Evolutionary conservation across 345 rosid genomes (phyloP).

Genomic region (Eucalyptus cloeziana): DNA sequence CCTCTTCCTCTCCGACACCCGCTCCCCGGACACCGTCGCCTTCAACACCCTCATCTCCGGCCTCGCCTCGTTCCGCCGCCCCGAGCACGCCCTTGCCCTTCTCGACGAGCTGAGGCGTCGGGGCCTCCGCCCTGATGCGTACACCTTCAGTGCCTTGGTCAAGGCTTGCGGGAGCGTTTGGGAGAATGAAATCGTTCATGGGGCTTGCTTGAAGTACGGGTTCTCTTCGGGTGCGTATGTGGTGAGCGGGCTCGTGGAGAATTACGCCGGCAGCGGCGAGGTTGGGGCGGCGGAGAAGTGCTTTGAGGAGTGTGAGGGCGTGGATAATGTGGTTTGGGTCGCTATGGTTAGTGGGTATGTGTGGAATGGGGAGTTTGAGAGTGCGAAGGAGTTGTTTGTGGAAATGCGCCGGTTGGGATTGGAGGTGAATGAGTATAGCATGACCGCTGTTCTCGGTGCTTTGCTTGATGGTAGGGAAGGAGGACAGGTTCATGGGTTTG

Average conservation of each 20-base stretch:
- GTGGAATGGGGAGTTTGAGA: conserved; percentile 20
- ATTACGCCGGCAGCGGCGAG: conserved; percentile 17
- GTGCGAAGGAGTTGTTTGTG: conserved; percentile 9
- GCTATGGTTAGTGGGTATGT: conserved; percentile 20
- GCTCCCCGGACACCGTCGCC: conserved; percentile 7
- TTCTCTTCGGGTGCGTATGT: conserved; percentile 6
- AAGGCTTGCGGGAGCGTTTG: conserved; percentile 5
- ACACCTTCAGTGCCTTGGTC: conserved; percentile 20
- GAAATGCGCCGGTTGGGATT: conserved; percentile 14
- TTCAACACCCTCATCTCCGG: conserved; percentile 27
- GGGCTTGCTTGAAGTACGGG: conserved; percentile 14
- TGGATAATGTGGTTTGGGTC: conserved; percentile 18
- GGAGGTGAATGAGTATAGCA: conserved; percentile 22
- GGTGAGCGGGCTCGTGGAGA: conserved; percentile 30
- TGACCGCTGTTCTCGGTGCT: conserved; percentile 21
- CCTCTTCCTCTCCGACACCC: conserved; percentile 18
- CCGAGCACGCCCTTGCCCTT: not conserved
- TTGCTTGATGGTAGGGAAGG: conserved; percentile 19
- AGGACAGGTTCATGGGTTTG: conserved; percentile 24
- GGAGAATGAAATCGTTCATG: conserved; percentile 17
- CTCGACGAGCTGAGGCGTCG: conserved; percentile 9
- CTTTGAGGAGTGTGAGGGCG: conserved; percentile 14
- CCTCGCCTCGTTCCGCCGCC: conserved; percentile 3
- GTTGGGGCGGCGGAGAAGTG: conserved; percentile 22
- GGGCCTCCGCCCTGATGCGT: conserved; percentile 20